Percentiles rank a stretch among this genome's conserved stretches.
These are phyloP conservation scores for Paxillus rubicundulus DNA, from an alignment of 768 basidiomycete species.

Conservation along the genomic window DNA sequence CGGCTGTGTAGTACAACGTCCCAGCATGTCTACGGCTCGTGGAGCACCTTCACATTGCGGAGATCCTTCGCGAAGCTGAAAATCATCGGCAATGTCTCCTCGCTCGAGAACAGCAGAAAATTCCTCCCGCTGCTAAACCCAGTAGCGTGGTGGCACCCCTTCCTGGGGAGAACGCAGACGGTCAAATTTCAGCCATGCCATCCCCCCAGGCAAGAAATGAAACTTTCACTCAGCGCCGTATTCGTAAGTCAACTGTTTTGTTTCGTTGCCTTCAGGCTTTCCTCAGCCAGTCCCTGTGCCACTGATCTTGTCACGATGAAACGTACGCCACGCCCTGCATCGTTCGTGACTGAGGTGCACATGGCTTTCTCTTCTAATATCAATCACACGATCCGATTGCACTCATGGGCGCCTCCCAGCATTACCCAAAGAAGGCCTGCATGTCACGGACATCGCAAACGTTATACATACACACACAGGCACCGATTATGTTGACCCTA, in stretches of 20 bases:
- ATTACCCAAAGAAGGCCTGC: slow-evolving; percentile 15
- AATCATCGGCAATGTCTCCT: slow-evolving; percentile 40
- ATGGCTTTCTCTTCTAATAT: not conserved
- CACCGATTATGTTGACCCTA: slow-evolving; percentile 15
- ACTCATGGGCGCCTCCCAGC: not conserved
- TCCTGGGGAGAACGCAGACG: not conserved
- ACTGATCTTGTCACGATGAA: not conserved
- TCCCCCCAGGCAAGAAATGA: not conserved
- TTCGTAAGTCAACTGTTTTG: not conserved
- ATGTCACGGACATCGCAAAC: slow-evolving; percentile 20
- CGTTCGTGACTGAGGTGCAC: not conserved
- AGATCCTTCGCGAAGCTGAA: slow-evolving; percentile 67
- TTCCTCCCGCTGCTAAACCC: not conserved
- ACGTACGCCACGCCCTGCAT: not conserved
- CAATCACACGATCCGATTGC: not conserved
- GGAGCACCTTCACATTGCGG: slow-evolving; percentile 68
- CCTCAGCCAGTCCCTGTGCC: no score
- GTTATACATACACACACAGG: slow-evolving; percentile 20
- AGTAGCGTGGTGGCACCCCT: not conserved
- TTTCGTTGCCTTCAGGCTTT: not conserved
- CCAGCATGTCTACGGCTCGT: slow-evolving; percentile 72
- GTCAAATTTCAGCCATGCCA: not conserved
- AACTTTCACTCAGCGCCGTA: not conserved
- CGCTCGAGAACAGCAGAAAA: slow-evolving; percentile 31
- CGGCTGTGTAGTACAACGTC: slow-evolving; percentile 61